Evolutionary conservation across 441 rosid species (phyloP).

Genomic region (Codiaeum variegatum): DNA sequence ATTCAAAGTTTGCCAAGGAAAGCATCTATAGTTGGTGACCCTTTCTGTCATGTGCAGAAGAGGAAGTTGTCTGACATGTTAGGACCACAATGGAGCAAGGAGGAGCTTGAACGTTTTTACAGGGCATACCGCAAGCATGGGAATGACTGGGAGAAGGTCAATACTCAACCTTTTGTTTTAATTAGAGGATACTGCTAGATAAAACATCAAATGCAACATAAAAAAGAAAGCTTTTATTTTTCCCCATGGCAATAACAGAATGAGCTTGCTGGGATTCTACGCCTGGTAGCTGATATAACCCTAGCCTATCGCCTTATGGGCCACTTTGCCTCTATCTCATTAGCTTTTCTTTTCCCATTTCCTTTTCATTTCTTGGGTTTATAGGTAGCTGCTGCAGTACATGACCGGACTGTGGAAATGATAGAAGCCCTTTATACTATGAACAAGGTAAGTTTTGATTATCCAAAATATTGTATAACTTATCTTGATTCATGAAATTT

Average conservation of each 20-base stretch:
- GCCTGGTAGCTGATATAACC: neutral
- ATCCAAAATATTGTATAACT: neutral
- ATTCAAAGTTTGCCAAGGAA: constrained; percentile 4
- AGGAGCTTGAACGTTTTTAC: constrained; percentile 81
- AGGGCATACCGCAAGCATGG: constrained; percentile 78
- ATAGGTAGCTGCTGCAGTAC: constrained; percentile 66
- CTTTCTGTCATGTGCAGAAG: constrained; percentile 34
- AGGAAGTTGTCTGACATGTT: constrained; percentile 75
- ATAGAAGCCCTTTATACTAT: constrained; percentile 79
- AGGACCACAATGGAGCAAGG: constrained; percentile 89
- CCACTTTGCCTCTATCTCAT: neutral
- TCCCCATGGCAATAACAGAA: neutral
- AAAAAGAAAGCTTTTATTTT: neutral
- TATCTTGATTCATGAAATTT: constrained; percentile 8
- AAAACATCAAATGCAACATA: neutral
- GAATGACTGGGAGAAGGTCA: constrained; percentile 88
- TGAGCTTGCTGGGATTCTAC: neutral
- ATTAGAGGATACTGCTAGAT: neutral
- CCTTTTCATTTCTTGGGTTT: constrained; percentile 15
- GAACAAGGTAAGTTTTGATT: constrained; percentile 58
- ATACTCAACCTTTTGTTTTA: neutral
- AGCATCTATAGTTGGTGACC: neutral
- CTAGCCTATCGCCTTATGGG: constrained; percentile 1
- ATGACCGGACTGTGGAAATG: constrained; percentile 77
- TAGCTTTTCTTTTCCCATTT: constrained; percentile 14